Evolutionary conservation across 2,329 filamentous ascomycete genomes (phyloP), one percentile per base, ranked within the genome.

Genomic region (Alternaria atra): DNA sequence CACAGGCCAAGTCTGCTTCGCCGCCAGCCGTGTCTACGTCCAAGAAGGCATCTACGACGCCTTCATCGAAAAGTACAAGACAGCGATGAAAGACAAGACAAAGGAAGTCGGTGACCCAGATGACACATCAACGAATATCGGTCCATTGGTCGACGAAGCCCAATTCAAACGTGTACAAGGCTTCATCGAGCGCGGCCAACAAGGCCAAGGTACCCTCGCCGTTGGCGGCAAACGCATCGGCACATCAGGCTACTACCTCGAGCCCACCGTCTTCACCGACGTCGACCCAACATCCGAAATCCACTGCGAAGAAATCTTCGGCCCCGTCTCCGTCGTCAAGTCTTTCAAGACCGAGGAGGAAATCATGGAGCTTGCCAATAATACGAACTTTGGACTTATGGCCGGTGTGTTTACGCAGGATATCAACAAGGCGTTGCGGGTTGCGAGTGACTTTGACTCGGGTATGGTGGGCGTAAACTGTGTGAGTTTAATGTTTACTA

Each of bases 331-430:
- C 0, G 73, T 77, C 6, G 71, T 79, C 20, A 67, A 67, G 35
- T 70, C 68, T 2, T 80, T 80, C 68, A 77, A 78, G 61, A 77
- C 76, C 0, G 78, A 81, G 52, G 77, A 79, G 54, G 79, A 80
- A 51, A 73, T 77, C 12, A 74, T 80, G 59, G 64, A 76, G 51
- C 47, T 78, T n/a, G 71, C 77, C 0, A 80, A 81, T 47, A 67
- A 77, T 47, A 80, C 75, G 2, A 76, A 75, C 48, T 80, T 78
- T 55, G 78, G 78, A 2, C 68, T 80, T 6, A 76, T 76, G 68
- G 75, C 75, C 20, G 77, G 74, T 48, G 72, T 80, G 3, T 80
- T 79, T 44, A 80, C 79, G 10, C 74, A 77, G 32, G 77, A 80
- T 55, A 77, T 80, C 51, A 78, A 78, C 52, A 73, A 70, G 51